These are phyloP conservation scores for Ambrosia hybrid DNA, from an alignment of 140 eudicot species.

Conservation along the genomic window DNA sequence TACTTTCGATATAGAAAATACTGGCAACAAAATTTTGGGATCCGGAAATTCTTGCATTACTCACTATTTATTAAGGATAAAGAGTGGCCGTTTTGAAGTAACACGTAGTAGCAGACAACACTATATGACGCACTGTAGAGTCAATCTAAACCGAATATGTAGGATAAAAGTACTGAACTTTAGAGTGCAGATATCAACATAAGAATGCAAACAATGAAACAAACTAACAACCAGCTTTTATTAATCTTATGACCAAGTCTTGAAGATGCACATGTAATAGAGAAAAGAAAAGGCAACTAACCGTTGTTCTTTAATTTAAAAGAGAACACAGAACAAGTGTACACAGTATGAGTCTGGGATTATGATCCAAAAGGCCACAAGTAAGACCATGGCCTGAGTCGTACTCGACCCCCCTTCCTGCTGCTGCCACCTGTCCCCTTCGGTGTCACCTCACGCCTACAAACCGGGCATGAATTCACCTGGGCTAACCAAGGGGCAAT, in stretches of 20 bases:
- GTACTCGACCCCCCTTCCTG: constrained; percentile 29
- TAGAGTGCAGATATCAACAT: background rate
- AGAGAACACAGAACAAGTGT: constrained; percentile 13
- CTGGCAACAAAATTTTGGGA: too few species aligned
- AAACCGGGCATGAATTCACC: constrained; percentile 75
- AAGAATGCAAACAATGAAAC: constrained; percentile 12
- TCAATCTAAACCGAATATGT: too few species aligned
- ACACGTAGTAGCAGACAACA: too few species aligned
- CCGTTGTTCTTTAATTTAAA: constrained; percentile 23
- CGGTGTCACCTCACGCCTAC: constrained; percentile 54
- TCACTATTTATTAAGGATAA: too few species aligned
- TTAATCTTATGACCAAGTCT: constrained; percentile 33
- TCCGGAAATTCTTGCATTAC: too few species aligned
- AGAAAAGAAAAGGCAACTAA: constrained; percentile 27
- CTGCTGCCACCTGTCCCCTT: constrained; percentile 33
- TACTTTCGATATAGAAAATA: too few species aligned
- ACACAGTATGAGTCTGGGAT: background rate
- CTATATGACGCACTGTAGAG: too few species aligned
- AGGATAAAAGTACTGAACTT: too few species aligned
- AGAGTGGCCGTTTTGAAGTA: constrained; percentile 47
- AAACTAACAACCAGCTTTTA: constrained; percentile 33
- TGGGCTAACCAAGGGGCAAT: constrained; percentile 76
- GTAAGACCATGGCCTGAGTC: constrained; percentile 38
- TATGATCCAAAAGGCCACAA: constrained; percentile 44
- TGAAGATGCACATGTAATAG: constrained; percentile 38